Evolutionary conservation across 306 rosid species (phyloP).

Genomic region (Dalbergia oliveri): DNA sequence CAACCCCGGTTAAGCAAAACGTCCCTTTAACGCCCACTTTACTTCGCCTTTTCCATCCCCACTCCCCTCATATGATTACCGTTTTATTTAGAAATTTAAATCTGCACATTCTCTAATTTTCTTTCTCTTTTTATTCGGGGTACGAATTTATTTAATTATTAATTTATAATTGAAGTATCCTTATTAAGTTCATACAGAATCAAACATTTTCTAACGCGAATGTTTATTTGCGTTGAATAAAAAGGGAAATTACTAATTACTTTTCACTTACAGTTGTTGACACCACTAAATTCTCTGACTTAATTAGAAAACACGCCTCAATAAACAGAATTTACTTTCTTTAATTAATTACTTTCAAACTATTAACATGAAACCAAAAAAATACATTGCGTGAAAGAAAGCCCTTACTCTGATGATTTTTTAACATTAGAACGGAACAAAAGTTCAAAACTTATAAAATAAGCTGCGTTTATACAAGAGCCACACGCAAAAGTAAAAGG

Average conservation of each 20-base stretch:
- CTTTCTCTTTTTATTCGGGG: not conserved
- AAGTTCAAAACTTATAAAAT: not conserved
- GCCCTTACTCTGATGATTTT: not conserved
- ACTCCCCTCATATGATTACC: not conserved
- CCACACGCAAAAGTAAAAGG: constrained; percentile 10
- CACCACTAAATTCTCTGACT: not conserved
- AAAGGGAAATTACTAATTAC: not conserved
- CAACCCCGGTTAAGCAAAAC: constrained; percentile 40
- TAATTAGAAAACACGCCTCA: not conserved
- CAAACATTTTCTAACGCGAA: not conserved
- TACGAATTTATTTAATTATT: not conserved
- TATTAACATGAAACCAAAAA: not conserved
- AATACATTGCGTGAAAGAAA: not conserved
- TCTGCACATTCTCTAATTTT: not conserved
- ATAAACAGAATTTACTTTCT: not conserved
- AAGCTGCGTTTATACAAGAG: not conserved
- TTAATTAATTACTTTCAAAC: not conserved
- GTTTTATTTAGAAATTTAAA: not conserved
- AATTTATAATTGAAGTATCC: not conserved
- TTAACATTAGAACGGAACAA: not conserved
- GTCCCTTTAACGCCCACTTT: not conserved
- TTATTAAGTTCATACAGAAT: not conserved
- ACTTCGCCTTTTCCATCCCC: constrained; percentile 11
- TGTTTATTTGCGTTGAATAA: not conserved
- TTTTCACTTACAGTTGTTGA: not conserved